Evolutionary conservation across 805 yeast species (phyloP).

Genomic region (Dipodascus geniculatus): DNA sequence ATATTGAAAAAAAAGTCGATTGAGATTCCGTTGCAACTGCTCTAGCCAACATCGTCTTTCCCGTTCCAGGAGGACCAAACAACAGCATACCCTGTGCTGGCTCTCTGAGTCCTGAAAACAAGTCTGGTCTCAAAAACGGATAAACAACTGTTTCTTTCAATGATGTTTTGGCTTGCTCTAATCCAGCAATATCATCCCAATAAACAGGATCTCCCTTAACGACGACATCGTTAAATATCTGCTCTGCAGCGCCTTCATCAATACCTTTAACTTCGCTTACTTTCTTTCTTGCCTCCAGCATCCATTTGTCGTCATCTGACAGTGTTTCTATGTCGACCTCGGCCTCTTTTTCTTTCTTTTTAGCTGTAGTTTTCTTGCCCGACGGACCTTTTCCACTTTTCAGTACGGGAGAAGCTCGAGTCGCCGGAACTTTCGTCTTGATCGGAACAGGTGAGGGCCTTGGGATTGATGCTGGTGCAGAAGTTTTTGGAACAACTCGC

Average conservation of each 20-base stretch:
- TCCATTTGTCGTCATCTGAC: background rate
- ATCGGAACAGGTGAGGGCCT: background rate
- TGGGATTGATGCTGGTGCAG: background rate
- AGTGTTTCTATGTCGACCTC: background rate
- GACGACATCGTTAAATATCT: constrained; percentile 78
- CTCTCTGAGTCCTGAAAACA: constrained; percentile 81
- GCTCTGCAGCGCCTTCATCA: constrained; percentile 67
- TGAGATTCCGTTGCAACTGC: constrained; percentile 95
- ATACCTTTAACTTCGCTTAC: constrained; percentile 38
- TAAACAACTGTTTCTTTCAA: constrained; percentile 91
- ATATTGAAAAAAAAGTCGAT: constrained; percentile 83
- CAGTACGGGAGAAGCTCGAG: background rate
- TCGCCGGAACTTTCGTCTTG: background rate
- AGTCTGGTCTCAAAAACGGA: constrained; percentile 88
- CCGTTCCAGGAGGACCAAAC: constrained; percentile 99
- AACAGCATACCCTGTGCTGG: constrained; percentile 94
- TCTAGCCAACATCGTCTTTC: constrained; percentile 92
- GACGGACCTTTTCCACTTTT: background rate
- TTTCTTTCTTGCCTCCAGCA: background rate
- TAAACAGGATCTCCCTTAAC: constrained; percentile 82
- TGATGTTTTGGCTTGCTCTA: constrained; percentile 75
- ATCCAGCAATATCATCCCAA: constrained; percentile 94
- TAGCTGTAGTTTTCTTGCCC: background rate
- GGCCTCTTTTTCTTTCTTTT: background rate
- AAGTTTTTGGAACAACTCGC: background rate